A percentile compares a stretch with the other conserved stretches of the same genome.
Conservation (phyloP, 345 rosid genomes). For the Arabis hirsuta region DNA sequence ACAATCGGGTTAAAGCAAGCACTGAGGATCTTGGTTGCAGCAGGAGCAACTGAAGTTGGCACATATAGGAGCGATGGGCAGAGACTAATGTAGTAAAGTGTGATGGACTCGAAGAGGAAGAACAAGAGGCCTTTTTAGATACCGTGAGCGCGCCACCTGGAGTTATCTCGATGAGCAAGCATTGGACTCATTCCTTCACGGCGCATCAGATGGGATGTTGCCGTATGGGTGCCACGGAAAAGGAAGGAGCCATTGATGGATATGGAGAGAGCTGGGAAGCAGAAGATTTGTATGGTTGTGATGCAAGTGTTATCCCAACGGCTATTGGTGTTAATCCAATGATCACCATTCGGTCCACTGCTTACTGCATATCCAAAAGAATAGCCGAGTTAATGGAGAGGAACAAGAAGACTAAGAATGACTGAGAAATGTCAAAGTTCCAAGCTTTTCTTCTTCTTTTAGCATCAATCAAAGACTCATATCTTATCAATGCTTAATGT, state of each 20-base stretch:
- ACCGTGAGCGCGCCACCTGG: conserved; percentile 49
- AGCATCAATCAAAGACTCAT: too few relatives aligned
- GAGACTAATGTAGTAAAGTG: conserved; percentile 53
- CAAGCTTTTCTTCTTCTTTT: conserved; percentile 1
- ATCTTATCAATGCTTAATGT: too few relatives aligned
- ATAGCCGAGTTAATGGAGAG: conserved; percentile 41
- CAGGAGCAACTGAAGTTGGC: conserved; percentile 85
- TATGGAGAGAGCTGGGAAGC: conserved; percentile 71
- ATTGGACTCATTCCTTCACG: conserved; percentile 52
- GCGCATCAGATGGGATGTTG: conserved; percentile 90
- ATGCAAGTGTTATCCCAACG: conserved; percentile 52
- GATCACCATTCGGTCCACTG: conserved; percentile 59
- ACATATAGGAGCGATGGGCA: conserved; percentile 73
- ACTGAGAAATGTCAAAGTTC: conserved; percentile 2
- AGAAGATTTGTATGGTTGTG: conserved; percentile 51
- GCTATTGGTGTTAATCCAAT: conserved; percentile 61
- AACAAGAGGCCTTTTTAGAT: conserved; percentile 56
- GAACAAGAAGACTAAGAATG: conserved; percentile 19
- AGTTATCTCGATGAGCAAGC: conserved; percentile 48
- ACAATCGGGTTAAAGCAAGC: conserved; percentile 60
- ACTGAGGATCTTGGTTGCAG: conserved; percentile 65
- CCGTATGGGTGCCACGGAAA: conserved; percentile 59
- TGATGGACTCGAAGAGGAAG: conserved; percentile 48
- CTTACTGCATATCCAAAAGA: conserved; percentile 57
- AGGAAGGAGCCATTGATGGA: conserved; percentile 64